Evolutionary conservation across 495 filamentous ascomycete genomes (phyloP), one percentile per base, ranked within the genome.

Genomic region (Podospora fimiseda): DNA sequence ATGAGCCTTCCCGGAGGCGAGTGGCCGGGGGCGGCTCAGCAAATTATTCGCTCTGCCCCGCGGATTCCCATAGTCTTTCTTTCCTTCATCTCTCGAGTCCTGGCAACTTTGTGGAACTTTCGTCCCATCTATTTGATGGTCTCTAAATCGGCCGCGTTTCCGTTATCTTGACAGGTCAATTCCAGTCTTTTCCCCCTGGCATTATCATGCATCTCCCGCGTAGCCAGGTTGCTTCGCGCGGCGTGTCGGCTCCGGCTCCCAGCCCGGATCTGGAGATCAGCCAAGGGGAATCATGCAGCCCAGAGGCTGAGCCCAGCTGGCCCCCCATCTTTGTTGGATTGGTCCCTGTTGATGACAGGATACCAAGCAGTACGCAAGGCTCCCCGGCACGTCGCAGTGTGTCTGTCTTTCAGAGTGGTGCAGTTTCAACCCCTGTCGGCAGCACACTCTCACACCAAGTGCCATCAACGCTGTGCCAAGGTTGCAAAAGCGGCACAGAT

Each of bases 221-320:
- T 11, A 33, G 5, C 27, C 27, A 33, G 27, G 27, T 33, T 33
- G 27, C 27, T 33, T 33, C 27, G n/a, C 27, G 27, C 11, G 27
- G 27, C 27, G 37, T 33, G 18, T 38, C 36, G 21, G 18, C 21
- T 8, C 16, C 36, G 36, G 45, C 40, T 23, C 51, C 48, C 23
- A 55, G 46, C 44, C 52, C 46, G 50, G 49, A 56, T 58, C 59
- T 50, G 55, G 55, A 48, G 55, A 58, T 58, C 55, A 53, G 40
- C 47, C 57, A 44, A 43, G 53, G 52, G 42, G 53, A 39, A 22
- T 50, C 52, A 51, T 60, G 53, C 46, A 37, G 52, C 48, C 53
- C 11, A 27, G 51, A 39, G 52, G 48, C 53, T 49, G 53, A 62
- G 60, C 53, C 9, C 24, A 42, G 51, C 33, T 15, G 24, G 11